Evolutionary conservation across 2,329 filamentous ascomycete genomes (phyloP).

Genomic region (Sclerotinia borealis): DNA sequence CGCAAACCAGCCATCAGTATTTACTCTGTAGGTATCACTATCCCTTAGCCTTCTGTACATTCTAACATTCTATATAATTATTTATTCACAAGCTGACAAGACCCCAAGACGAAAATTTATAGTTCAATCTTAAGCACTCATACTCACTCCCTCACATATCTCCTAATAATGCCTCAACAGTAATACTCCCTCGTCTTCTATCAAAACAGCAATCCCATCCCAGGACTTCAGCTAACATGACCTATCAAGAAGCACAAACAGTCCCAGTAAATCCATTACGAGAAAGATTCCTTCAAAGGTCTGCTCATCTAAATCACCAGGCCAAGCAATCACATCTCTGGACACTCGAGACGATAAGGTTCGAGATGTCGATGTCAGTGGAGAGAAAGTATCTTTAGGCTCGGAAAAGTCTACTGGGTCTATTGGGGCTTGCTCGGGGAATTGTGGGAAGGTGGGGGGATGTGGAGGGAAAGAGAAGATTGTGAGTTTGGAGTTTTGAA

Average conservation of each 20-base stretch:
- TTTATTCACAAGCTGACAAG: neutral
- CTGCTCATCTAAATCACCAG: neutral
- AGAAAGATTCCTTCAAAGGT: neutral
- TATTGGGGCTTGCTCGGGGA: neutral
- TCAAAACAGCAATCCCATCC: neutral
- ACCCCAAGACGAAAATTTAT: neutral
- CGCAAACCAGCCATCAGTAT: neutral
- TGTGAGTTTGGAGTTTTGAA: neutral
- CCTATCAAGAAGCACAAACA: neutral
- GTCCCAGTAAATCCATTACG: fast-evolving
- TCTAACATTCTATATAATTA: fast-evolving
- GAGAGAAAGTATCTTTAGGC: too few species aligned
- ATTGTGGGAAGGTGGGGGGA: neutral
- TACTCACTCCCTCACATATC: neutral
- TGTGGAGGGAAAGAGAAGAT: neutral
- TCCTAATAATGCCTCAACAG: neutral
- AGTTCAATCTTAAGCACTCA: neutral
- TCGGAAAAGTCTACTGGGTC: neutral
- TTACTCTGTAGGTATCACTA: neutral
- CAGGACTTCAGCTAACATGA: neutral
- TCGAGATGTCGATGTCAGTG: neutral
- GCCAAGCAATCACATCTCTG: neutral
- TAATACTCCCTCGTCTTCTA: neutral
- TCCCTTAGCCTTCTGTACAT: too few species aligned
- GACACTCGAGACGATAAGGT: neutral